A percentile compares a stretch with the other conserved stretches of the same genome.
Evolutionary conservation across 306 rosid species (phyloP).

Genomic region (Gillenia trifoliata): DNA sequence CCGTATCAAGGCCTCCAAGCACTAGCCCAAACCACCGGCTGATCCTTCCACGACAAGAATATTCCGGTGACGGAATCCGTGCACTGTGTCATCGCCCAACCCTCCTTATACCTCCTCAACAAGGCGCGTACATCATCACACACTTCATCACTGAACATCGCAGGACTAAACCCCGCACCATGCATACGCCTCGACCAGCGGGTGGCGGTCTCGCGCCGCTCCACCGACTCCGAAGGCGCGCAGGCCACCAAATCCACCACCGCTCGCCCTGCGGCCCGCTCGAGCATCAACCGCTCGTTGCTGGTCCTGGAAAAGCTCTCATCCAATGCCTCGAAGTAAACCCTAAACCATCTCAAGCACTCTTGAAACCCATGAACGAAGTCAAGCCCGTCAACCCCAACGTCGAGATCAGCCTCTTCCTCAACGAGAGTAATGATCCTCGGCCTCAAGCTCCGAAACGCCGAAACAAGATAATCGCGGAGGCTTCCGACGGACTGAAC

Average conservation of each 20-base stretch:
- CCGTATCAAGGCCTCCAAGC: slow-evolving; percentile 67
- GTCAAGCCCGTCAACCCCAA: slow-evolving; percentile 64
- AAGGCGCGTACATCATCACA: slow-evolving; percentile 79
- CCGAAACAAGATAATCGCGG: slow-evolving; percentile 45
- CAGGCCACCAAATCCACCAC: slow-evolving; percentile 77
- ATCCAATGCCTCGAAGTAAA: slow-evolving; percentile 80
- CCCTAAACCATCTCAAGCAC: slow-evolving; percentile 92
- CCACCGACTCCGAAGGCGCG: slow-evolving; percentile 44
- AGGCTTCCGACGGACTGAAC: slow-evolving; percentile 37
- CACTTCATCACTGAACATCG: slow-evolving; percentile 78
- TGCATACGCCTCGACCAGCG: slow-evolving; percentile 72
- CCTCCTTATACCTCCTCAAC: slow-evolving; percentile 84
- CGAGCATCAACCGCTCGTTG: slow-evolving; percentile 70
- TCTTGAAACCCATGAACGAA: slow-evolving; percentile 74
- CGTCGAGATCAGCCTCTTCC: slow-evolving; percentile 81
- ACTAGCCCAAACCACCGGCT: slow-evolving; percentile 95
- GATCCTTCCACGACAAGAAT: slow-evolving; percentile 80
- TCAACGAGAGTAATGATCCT: slow-evolving; percentile 73
- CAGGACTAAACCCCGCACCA: slow-evolving; percentile 53
- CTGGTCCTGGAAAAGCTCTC: slow-evolving; percentile 71
- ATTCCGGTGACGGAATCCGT: slow-evolving; percentile 58
- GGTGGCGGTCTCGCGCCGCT: slow-evolving; percentile 65
- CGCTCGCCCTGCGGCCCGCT: slow-evolving; percentile 75
- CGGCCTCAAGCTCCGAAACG: slow-evolving; percentile 52
- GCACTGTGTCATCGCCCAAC: slow-evolving; percentile 78